A percentile compares a stretch with the other conserved stretches of the same genome.
phyloP scores from a whole-genome alignment of 2,329 filamentous ascomycete genomes.

The Nothopassalora personata region DNA sequence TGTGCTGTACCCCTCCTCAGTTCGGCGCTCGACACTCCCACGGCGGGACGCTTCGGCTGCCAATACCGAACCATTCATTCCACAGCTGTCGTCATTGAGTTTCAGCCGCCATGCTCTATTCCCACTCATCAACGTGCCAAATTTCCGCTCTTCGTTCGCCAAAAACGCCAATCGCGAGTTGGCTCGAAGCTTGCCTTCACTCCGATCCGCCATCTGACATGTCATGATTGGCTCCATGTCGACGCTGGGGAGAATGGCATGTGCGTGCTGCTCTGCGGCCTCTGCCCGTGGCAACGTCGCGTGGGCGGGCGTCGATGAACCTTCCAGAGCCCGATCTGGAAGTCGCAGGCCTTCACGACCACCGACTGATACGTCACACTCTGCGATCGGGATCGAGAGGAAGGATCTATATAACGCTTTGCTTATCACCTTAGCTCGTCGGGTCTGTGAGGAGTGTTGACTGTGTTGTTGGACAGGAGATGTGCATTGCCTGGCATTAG shows the following conservation, averaged over 20 bases:
- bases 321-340: not conserved
- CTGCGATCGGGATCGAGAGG: not conserved
- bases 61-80: not conserved
- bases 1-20: not conserved
- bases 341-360: not conserved
- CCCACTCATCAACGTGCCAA: constrained; percentile 1
- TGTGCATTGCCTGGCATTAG: not conserved
- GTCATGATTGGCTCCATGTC: not conserved
- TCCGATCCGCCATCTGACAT: not conserved
- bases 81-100: constrained; percentile 6
- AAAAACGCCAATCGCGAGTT: constrained; percentile 1
- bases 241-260: constrained; percentile 3
- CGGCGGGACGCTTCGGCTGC: not conserved
- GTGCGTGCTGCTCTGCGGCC: not conserved
- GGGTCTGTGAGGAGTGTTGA: not conserved
- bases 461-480: too few relatives aligned
- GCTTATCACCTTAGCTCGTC: not conserved
- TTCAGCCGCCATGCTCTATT: not conserved
- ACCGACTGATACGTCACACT: constrained; percentile 1
- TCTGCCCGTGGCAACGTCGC: not conserved
- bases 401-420: not conserved
- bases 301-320: constrained; percentile 1
- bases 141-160: constrained; percentile 4
- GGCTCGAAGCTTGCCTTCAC: not conserved
- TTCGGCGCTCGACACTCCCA: not conserved